Evolutionary conservation across 352 stramenopile genomes (phyloP).

Genomic region (Pythium aquatile): DNA sequence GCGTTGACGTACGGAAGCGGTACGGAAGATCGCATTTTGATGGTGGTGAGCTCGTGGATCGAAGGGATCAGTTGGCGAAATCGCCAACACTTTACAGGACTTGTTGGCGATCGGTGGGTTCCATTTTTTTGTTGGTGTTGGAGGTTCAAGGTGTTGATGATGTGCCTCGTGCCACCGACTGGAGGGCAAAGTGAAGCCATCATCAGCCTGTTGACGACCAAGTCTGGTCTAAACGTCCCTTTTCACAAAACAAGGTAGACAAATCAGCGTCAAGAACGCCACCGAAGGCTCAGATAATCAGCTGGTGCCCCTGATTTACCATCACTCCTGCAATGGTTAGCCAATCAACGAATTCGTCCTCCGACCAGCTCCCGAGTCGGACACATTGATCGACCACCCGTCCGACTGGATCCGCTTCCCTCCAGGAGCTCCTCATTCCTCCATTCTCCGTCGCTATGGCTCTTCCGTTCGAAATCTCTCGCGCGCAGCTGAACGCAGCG

Average conservation of each 20-base stretch:
- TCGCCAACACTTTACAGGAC: neutral
- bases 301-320: slow-evolving; percentile 4
- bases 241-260: neutral
- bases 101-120: slow-evolving; percentile 1
- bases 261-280: neutral
- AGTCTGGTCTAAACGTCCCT: neutral
- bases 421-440: neutral
- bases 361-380: slow-evolving; percentile 2
- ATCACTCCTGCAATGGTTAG: neutral
- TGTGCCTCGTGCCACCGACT: slow-evolving; percentile 19
- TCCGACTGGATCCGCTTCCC: neutral
- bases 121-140: slow-evolving; percentile 8
- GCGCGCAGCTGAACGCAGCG: slow-evolving; percentile 51
- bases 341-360: neutral
- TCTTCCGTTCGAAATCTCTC: slow-evolving; percentile 13
- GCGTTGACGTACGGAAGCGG: slow-evolving; percentile 50
- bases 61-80: neutral
- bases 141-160: neutral
- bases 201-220: slow-evolving; percentile 14
- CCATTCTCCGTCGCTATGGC: neutral
- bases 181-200: slow-evolving; percentile 10
- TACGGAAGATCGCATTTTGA: neutral
- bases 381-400: neutral
- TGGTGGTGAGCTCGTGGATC: neutral
- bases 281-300: neutral